phyloP scores from a whole-genome alignment of 192 early-diverging fungal species.

The Cetraspora pellucida region DNA sequence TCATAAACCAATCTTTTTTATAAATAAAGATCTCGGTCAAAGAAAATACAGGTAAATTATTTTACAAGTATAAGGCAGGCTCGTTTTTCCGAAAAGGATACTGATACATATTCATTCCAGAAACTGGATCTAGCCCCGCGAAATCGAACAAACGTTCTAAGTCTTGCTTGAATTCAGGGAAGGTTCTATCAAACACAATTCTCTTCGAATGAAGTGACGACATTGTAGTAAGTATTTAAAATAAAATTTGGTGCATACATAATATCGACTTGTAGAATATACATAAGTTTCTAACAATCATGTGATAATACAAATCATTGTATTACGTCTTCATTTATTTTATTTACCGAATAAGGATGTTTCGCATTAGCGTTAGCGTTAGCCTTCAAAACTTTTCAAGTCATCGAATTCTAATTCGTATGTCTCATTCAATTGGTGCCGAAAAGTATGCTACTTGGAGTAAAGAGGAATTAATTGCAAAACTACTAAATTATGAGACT shows the following conservation, averaged over 20 bases:
- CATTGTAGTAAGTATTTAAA: conserved; percentile 39
- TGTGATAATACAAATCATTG: background rate
- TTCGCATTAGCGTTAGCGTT: background rate
- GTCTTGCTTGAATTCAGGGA: conserved; percentile 49
- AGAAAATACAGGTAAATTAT: too few species aligned
- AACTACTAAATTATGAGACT: conserved; percentile 2
- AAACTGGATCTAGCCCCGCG: conserved; percentile 50
- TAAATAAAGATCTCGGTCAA: too few species aligned
- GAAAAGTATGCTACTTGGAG: conserved; percentile 14
- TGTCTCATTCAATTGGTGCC: background rate
- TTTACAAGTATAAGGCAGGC: too few species aligned
- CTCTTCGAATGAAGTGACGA: conserved; percentile 58
- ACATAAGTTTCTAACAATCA: background rate
- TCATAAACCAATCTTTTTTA: conserved; percentile 68
- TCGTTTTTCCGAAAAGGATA: conserved; percentile 34
- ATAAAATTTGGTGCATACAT: too few species aligned
- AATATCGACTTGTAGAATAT: too few species aligned
- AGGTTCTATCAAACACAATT: conserved; percentile 54
- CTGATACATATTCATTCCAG: conserved; percentile 77
- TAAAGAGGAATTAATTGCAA: conserved; percentile 20
- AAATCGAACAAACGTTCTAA: conserved; percentile 59
- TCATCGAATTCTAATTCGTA: background rate
- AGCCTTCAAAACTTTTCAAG: background rate
- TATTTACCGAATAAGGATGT: background rate
- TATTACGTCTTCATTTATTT: background rate